Conservation (phyloP, 345 rosid species). For the Pistacia integerrima region DNA sequence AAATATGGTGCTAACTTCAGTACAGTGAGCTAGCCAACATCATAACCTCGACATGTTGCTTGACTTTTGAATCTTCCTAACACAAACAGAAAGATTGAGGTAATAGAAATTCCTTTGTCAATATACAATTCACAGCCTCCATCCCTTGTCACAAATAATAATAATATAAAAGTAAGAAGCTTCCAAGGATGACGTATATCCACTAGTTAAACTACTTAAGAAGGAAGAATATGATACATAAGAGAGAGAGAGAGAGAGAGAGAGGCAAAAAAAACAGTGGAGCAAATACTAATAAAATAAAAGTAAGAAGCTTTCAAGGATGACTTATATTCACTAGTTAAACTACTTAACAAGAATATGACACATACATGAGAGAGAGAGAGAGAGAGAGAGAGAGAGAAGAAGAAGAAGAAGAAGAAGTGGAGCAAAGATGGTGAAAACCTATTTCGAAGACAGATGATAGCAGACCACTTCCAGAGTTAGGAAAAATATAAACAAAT, state of each 20-base stretch:
- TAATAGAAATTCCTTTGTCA: background rate
- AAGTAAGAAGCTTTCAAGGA: background rate
- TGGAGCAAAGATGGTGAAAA: background rate
- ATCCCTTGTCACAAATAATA: background rate
- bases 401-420: no score
- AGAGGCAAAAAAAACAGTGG: no score
- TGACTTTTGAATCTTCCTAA: background rate
- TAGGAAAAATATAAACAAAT: conserved; percentile 10
- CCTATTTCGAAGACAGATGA: background rate
- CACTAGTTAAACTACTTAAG: background rate
- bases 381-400: no score
- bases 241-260: background rate
- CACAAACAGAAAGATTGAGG: background rate
- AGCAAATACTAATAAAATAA: background rate
- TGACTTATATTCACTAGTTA: background rate
- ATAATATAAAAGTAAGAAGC: background rate
- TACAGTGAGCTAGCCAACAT: background rate
- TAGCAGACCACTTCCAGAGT: background rate
- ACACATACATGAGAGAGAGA: background rate
- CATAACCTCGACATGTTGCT: background rate
- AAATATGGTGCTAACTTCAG: background rate
- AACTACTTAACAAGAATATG: background rate
- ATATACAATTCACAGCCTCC: background rate
- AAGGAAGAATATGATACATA: background rate
- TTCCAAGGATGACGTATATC: background rate